Conservation (phyloP, 106 monocot genomes). For the Vanilla planifolia region DNA sequence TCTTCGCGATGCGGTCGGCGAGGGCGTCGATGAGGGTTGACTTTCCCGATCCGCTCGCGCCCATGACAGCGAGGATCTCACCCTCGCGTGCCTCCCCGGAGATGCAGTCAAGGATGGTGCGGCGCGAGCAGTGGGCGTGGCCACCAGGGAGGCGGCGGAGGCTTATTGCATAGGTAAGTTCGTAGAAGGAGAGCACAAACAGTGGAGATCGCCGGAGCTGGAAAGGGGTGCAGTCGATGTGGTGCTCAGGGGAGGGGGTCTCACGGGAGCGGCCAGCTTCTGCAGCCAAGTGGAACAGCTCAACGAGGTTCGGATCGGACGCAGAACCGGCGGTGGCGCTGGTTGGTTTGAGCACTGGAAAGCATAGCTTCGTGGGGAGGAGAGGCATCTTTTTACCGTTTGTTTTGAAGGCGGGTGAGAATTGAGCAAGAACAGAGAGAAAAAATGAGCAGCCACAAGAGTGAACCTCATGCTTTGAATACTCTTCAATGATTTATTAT, state of each 20-base stretch:
- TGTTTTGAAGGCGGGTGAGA: neutral
- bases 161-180: conserved; percentile 64
- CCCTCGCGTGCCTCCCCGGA: conserved; percentile 74
- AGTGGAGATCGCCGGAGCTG: conserved; percentile 6
- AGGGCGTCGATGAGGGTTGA: conserved; percentile 83
- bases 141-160: conserved; percentile 2
- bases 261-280: no score
- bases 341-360: neutral
- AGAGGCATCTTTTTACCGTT: neutral
- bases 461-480: no score
- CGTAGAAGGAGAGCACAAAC: conserved; percentile 56
- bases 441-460: no score
- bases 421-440: no score
- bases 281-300: no score
- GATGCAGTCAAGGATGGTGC: conserved; percentile 38
- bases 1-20: conserved; percentile 41
- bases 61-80: conserved; percentile 72
- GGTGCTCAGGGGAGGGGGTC: neutral
- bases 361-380: neutral
- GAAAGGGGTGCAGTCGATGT: neutral
- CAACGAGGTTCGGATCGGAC: neutral
- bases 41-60: conserved; percentile 77
- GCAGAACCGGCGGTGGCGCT: no score
- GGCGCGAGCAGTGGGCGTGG: conserved; percentile 10
- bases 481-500: no score